A percentile compares a stretch with the other conserved stretches of the same genome.
phyloP scores from a whole-genome alignment of 805 yeast species.

The Lachancea waltii region DNA sequence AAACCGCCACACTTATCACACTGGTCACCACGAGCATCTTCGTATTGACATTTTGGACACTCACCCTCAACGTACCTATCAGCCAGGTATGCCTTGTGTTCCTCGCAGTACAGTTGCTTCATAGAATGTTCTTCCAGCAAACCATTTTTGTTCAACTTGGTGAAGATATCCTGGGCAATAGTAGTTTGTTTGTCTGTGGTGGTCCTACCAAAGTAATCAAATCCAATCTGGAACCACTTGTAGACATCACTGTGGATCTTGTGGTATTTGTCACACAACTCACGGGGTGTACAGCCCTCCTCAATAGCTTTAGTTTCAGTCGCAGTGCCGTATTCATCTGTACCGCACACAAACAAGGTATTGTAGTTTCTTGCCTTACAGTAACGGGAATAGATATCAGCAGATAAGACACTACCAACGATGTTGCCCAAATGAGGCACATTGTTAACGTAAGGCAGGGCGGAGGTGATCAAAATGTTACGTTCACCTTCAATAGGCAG shows the following conservation, averaged over 20 bases:
- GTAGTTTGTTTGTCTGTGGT: conserved; percentile 87
- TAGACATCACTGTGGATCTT: conserved; percentile 81
- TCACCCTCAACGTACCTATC: conserved; percentile 97
- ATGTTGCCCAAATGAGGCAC: conserved; percentile 98
- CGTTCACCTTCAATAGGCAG: conserved; percentile 66
- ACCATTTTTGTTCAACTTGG: conserved; percentile 67
- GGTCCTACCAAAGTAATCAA: conserved; percentile 94
- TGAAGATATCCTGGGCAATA: conserved; percentile 90
- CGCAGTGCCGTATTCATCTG: conserved; percentile 99
- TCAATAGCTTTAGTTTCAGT: conserved; percentile 97
- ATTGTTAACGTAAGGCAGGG: conserved; percentile 95
- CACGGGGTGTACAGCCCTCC: conserved; percentile 81
- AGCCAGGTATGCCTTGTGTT: conserved; percentile 86
- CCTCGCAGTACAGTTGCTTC: conserved; percentile 87
- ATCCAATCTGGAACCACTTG: conserved; percentile 94
- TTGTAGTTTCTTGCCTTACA: conserved; percentile 85
- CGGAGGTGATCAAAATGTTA: conserved; percentile 87
- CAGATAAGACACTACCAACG: conserved; percentile 88
- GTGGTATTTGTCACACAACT: conserved; percentile 87
- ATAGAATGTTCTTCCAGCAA: conserved; percentile 79
- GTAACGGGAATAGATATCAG: conserved; percentile 90
- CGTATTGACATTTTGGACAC: conserved; percentile 91
- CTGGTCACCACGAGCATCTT: conserved; percentile 98
- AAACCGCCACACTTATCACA: conserved; percentile 94
- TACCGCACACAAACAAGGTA: conserved; percentile 85